These are phyloP conservation scores for Articulospora tetracladia DNA, from an alignment of 495 filamentous ascomycete species.

Conservation along the genomic window DNA sequence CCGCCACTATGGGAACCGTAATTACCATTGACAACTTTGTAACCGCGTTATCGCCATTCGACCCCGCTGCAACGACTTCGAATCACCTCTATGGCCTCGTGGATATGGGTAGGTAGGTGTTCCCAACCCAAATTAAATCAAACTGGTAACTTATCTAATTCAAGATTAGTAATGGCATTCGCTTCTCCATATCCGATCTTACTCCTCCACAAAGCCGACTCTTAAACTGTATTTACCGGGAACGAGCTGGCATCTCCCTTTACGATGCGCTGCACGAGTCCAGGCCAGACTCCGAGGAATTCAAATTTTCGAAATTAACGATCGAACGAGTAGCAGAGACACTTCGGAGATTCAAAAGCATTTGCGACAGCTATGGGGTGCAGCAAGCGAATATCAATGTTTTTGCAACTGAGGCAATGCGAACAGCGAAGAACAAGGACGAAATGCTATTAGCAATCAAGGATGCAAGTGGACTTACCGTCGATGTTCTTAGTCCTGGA, in stretches of 20 bases:
- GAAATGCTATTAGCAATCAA: constrained; percentile 64
- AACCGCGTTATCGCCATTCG: constrained; percentile 43
- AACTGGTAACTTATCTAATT: background rate
- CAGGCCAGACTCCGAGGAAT: constrained; percentile 31
- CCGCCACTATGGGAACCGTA: constrained; percentile 28
- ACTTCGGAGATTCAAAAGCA: constrained; percentile 65
- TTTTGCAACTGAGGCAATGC: constrained; percentile 86
- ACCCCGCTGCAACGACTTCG: constrained; percentile 24
- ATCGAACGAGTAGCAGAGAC: constrained; percentile 61
- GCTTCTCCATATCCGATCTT: constrained; percentile 84
- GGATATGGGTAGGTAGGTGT: constrained; percentile 68
- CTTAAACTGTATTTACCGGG: constrained; percentile 71
- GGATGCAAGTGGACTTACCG: constrained; percentile 54
- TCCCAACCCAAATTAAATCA: background rate
- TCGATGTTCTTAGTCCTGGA: constrained; percentile 70
- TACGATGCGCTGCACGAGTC: constrained; percentile 69
- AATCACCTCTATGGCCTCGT: constrained; percentile 57
- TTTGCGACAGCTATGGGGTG: constrained; percentile 65
- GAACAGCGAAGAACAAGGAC: constrained; percentile 69
- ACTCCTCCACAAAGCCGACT: constrained; percentile 65
- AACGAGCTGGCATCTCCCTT: constrained; percentile 78
- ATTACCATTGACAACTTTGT: constrained; percentile 48
- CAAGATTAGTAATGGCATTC: constrained; percentile 77
- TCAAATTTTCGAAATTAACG: constrained; percentile 58
- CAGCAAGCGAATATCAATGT: constrained; percentile 59